Percentiles rank a stretch among this genome's conserved stretches.
Conservation (phyloP, 1,139 yeast species). For the Debaryomyces coudertii region DNA sequence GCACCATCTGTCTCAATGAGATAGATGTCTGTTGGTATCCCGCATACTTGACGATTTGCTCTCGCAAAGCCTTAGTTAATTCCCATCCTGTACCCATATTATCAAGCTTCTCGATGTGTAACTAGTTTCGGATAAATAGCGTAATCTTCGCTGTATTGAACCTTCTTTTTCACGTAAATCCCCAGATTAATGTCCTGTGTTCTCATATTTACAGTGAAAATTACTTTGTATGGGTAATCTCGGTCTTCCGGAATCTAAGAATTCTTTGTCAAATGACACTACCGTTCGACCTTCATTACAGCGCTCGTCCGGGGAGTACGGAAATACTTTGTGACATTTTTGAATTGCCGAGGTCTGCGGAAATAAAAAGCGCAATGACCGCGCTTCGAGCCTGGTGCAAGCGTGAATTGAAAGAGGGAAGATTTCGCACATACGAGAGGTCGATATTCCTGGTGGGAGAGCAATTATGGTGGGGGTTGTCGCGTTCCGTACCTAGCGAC, state of each 20-base stretch:
- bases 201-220: neutral
- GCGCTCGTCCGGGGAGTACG: neutral
- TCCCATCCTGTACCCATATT: constrained; percentile 52
- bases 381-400: no score
- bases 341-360: no score
- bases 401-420: no score
- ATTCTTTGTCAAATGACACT: neutral
- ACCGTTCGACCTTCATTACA: no score
- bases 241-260: neutral
- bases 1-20: constrained; percentile 88
- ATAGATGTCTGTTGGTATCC: constrained; percentile 82
- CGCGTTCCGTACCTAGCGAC: no score
- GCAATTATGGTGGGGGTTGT: no score
- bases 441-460: no score
- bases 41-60: constrained; percentile 60
- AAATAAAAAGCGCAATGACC: no score
- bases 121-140: neutral
- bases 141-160: neutral
- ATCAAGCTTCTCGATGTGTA: neutral
- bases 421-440: no score
- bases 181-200: constrained; percentile 8
- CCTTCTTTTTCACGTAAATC: constrained; percentile 1
- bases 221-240: neutral
- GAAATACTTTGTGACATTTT: no score
- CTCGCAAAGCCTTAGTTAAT: constrained; percentile 41